phyloP scores from a whole-genome alignment of 257 asterid species.

The Agastache rugosa region DNA sequence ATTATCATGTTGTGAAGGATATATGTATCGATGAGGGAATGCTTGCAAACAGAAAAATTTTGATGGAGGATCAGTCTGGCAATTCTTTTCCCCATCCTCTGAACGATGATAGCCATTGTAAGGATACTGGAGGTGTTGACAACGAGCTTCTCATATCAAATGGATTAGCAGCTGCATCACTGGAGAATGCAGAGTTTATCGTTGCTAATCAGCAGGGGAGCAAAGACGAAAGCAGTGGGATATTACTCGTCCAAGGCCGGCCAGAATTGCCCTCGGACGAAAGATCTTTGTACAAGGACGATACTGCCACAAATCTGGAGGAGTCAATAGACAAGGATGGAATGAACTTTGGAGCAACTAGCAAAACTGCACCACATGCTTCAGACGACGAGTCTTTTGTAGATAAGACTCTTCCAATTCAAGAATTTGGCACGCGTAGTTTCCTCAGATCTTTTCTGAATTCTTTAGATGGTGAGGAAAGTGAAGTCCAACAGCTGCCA shows the following conservation, averaged over 20 bases:
- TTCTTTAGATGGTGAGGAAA: constrained; percentile 42
- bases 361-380: constrained; percentile 28
- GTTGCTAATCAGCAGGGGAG: constrained; percentile 30
- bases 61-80: constrained; percentile 42
- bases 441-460: constrained; percentile 47
- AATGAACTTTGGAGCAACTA: constrained; percentile 16
- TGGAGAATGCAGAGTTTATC: constrained; percentile 24
- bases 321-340: constrained; percentile 38
- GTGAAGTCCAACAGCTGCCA: constrained; percentile 32
- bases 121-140: constrained; percentile 36
- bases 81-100: constrained; percentile 31
- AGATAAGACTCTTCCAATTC: constrained; percentile 42
- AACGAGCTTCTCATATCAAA: constrained; percentile 40
- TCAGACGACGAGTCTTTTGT: constrained; percentile 45
- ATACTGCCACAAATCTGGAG: constrained; percentile 31
- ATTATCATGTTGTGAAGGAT: constrained; percentile 60
- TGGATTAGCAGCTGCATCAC: constrained; percentile 31
- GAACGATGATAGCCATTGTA: constrained; percentile 29
- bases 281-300: constrained; percentile 30
- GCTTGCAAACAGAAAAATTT: constrained; percentile 43
- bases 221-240: constrained; percentile 5
- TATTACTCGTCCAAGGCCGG: constrained; percentile 31
- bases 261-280: constrained; percentile 35
- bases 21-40: constrained; percentile 68
- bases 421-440: constrained; percentile 53